A percentile compares a stretch with the other conserved stretches of the same genome.
Evolutionary conservation across 371 early-diverging fungal species (phyloP).

Genomic region (Mucor sp.): DNA sequence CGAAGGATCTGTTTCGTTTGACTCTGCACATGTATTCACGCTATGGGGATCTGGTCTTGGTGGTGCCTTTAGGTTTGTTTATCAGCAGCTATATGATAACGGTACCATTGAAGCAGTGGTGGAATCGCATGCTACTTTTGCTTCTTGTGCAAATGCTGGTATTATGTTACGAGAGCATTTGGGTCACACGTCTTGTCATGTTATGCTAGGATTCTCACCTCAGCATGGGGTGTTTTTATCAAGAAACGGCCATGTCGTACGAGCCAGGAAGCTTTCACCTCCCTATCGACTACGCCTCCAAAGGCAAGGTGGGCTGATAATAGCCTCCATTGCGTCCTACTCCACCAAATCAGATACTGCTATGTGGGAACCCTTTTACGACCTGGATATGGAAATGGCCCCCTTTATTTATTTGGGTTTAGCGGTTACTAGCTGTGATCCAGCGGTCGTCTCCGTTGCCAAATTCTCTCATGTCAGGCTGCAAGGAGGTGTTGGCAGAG

Average conservation of each 20-base stretch:
- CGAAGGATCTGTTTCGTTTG: constrained; percentile 44
- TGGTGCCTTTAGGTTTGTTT: constrained; percentile 41
- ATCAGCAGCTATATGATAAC: constrained; percentile 27
- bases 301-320: constrained; percentile 8
- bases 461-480: constrained; percentile 35
- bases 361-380: constrained; percentile 21
- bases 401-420: constrained; percentile 37
- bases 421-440: constrained; percentile 43
- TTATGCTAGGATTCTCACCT: constrained; percentile 36
- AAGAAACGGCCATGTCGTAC: constrained; percentile 19
- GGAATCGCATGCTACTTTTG: constrained; percentile 40
- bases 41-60: constrained; percentile 39
- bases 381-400: constrained; percentile 21
- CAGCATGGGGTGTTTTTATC: constrained; percentile 36
- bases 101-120: constrained; percentile 29
- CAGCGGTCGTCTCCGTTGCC: constrained; percentile 37
- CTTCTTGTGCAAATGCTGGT: constrained; percentile 42
- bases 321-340: constrained; percentile 6
- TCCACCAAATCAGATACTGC: not conserved
- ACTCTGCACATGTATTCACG: constrained; percentile 38
- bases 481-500: constrained; percentile 32
- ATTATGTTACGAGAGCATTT: constrained; percentile 44
- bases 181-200: constrained; percentile 28
- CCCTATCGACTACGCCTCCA: constrained; percentile 37
- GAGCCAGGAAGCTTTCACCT: constrained; percentile 20